Evolutionary conservation across 495 filamentous ascomycete genomes (phyloP).

Genomic region (Massariosphaeria phaeospora): DNA sequence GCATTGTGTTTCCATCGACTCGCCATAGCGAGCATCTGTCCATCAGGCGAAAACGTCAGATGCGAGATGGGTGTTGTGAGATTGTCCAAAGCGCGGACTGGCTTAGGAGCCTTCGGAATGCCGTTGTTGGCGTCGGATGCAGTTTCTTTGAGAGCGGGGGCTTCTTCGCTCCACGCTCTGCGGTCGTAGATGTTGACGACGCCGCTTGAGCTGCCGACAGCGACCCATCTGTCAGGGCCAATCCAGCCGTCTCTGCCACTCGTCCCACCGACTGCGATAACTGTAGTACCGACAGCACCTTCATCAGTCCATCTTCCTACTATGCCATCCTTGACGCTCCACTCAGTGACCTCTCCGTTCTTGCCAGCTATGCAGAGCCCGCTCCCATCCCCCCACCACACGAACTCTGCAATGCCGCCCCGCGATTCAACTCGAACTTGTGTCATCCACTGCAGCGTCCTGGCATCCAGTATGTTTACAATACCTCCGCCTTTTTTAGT

Average conservation of each 20-base stretch:
- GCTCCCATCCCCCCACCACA: slow-evolving; percentile 82
- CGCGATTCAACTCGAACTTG: slow-evolving; percentile 77
- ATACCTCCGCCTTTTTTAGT: slow-evolving; percentile 77
- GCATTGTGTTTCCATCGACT: slow-evolving; percentile 84
- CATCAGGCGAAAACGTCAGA: slow-evolving; percentile 76
- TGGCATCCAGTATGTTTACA: slow-evolving; percentile 76
- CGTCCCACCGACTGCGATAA: slow-evolving; percentile 68
- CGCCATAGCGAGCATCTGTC: slow-evolving; percentile 79
- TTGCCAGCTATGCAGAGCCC: slow-evolving; percentile 73
- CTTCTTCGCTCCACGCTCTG: slow-evolving; percentile 49
- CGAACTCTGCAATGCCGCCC: slow-evolving; percentile 80
- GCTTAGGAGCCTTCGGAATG: slow-evolving; percentile 62
- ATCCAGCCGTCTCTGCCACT: slow-evolving; percentile 52
- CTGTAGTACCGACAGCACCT: slow-evolving; percentile 79
- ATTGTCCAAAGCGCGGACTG: slow-evolving; percentile 69
- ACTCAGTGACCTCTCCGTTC: slow-evolving; percentile 91
- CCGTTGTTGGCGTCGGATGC: slow-evolving; percentile 36
- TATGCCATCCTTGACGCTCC: slow-evolving; percentile 61
- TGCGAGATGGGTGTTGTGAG: slow-evolving; percentile 76
- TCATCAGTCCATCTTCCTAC: slow-evolving; percentile 84
- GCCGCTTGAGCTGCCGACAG: slow-evolving; percentile 75
- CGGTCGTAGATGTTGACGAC: slow-evolving; percentile 94
- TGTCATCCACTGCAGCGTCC: slow-evolving; percentile 82
- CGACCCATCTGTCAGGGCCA: slow-evolving; percentile 84
- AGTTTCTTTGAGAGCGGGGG: slow-evolving; percentile 20